Base-by-base conservation (phyloP, 345 rosid species). In the Eucalyptus globulus region DNA sequence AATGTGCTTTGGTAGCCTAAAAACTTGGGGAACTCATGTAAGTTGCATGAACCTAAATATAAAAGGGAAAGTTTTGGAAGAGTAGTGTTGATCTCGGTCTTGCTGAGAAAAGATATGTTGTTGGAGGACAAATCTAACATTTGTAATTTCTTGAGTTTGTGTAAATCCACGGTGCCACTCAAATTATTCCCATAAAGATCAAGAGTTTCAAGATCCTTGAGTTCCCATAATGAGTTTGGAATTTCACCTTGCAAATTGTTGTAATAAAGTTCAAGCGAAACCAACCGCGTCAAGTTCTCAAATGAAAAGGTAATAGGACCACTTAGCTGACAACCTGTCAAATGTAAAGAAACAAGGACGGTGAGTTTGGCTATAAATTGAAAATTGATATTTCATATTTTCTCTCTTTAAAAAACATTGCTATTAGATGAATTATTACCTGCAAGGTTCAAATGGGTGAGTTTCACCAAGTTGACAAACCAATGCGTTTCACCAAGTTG, bases 111-210 rank as follows among this genome's bases (percentile, higher is more conserved):
- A 62, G 72, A 29, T 29, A 62, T 62, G 19, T 62, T 29, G 34
- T 62, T 62, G 19, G 7, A 13, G 72, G 4, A 4, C 72, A 62
- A 29, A 62, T 14, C 0, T 29, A 62, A 60, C 0, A 0, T 0
- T 62, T 6, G 1, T 37, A 62, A 62, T 2, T 7, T 62, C 17
- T 62, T 14, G 17, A 29, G 72, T 3, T 6, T 13, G 17, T 13
- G 17, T 7, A 14, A 62, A 62, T 62, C 34, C 34, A 62, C 5
- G 5, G 10, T 62, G 72, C 34, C 72, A 62, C 34, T 62, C 72
- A 54, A 54, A 54, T 60, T 60, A 60, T 60, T 60, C 69, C 31
- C 3, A 27, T 2, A 0, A 62, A 62, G 69, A 62, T 7, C 17
- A 1, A 62, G 9, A 3, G 0, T 0, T 62, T 27, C 34, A 62